Percentiles rank a stretch among this genome's conserved stretches.
These are phyloP conservation scores for Aureobasidium sp. DNA, from an alignment of 2,329 filamentous ascomycete species.

Conservation along the genomic window DNA sequence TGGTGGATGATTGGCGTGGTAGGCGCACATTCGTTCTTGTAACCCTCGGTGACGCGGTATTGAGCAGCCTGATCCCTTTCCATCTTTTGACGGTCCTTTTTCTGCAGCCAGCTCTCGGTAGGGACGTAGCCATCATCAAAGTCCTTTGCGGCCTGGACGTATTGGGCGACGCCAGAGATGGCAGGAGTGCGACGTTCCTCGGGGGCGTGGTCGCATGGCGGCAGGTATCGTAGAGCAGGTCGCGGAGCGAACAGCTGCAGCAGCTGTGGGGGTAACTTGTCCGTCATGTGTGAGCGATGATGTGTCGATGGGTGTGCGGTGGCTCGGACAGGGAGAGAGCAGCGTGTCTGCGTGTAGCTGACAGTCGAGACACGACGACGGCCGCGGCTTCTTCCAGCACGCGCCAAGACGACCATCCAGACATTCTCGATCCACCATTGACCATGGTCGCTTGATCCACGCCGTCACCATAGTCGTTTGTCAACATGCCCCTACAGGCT, in stretches of 20 bases:
- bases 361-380: not conserved
- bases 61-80: slow-evolving; percentile 68
- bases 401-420: not conserved
- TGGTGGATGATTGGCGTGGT: not conserved
- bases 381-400: not conserved
- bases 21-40: slow-evolving; percentile 35
- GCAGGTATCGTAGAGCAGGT: slow-evolving; percentile 81
- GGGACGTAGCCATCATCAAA: slow-evolving; percentile 67
- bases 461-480: not conserved
- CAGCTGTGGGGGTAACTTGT: slow-evolving; percentile 77
- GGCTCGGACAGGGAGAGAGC: not conserved
- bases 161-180: slow-evolving; percentile 66
- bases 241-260: slow-evolving; percentile 91
- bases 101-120: slow-evolving; percentile 89
- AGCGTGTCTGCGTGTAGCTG: not conserved
- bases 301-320: not conserved
- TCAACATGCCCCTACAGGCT: slow-evolving; percentile 39
- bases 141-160: slow-evolving; percentile 61
- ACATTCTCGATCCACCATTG: not conserved
- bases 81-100: slow-evolving; percentile 69
- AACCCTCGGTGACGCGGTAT: slow-evolving; percentile 53
- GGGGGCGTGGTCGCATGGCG: slow-evolving; percentile 71
- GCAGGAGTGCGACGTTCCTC: slow-evolving; percentile 69
- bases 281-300: slow-evolving; percentile 60
- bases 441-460: not conserved